A percentile compares a stretch with the other conserved stretches of the same genome.
These are phyloP conservation scores for Epichloe aotearoae DNA, from an alignment of 2,329 filamentous ascomycete species.

Conservation along the genomic window DNA sequence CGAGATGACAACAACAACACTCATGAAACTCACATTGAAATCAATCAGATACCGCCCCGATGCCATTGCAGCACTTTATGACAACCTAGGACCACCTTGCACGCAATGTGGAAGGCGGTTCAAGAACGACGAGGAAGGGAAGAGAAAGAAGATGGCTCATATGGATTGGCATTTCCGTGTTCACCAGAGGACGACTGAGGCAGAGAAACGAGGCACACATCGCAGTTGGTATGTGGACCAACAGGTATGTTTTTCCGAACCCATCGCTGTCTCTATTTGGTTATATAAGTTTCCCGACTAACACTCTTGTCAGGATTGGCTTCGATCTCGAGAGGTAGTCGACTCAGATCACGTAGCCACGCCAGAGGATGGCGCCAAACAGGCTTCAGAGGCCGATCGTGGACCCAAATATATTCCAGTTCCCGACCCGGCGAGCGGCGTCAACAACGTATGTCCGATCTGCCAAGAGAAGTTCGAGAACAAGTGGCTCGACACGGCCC, in stretches of 20 bases:
- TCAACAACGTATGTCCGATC: conserved; percentile 76
- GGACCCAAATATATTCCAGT: conserved; percentile 63
- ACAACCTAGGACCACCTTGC: conserved; percentile 73
- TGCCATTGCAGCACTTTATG: conserved; percentile 62
- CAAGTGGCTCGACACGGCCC: conserved; percentile 80
- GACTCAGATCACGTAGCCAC: conserved; percentile 42
- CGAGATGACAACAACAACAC: conserved; percentile 7
- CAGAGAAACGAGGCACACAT: conserved; percentile 74
- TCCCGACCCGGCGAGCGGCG: conserved; percentile 61
- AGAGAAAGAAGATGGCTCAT: conserved; percentile 75
- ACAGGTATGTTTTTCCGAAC: conserved; percentile 40
- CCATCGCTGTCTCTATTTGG: too few relatives aligned
- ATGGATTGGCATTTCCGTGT: conserved; percentile 98
- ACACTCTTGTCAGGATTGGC: conserved; percentile 57
- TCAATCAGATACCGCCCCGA: conserved; percentile 50
- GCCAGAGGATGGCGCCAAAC: conserved; percentile 19
- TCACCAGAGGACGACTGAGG: conserved; percentile 77
- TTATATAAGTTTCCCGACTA: too few relatives aligned
- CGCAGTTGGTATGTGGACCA: conserved; percentile 93
- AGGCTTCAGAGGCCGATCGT: conserved; percentile 23
- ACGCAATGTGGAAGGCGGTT: conserved; percentile 87
- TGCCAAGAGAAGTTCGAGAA: conserved; percentile 93
- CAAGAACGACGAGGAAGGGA: conserved; percentile 60
- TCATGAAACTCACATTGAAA: conserved; percentile 7
- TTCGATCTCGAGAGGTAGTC: conserved; percentile 67